A percentile compares a stretch with the other conserved stretches of the same genome.
Evolutionary conservation across 129 eudicot genomes (phyloP).

Genomic region (Lactuca saligna): DNA sequence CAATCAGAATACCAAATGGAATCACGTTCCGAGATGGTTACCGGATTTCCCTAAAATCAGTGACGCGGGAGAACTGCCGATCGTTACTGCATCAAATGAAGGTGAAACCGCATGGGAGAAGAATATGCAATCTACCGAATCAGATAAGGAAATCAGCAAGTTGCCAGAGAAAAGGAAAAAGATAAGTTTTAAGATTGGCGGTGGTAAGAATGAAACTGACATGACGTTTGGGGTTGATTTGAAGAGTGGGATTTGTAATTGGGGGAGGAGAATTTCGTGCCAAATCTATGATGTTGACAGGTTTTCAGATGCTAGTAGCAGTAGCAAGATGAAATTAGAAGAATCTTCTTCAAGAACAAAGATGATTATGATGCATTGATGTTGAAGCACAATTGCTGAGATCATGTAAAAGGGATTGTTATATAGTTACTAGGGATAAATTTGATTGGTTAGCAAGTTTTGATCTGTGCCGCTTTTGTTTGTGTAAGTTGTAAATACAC

Average conservation of each 20-base stretch:
- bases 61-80: constrained; percentile 14
- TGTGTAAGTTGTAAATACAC: not conserved
- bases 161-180: constrained; percentile 41
- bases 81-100: not conserved
- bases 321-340: constrained; percentile 1
- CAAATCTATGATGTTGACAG: constrained; percentile 11
- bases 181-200: constrained; percentile 45
- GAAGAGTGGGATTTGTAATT: constrained; percentile 37
- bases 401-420: not conserved
- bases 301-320: not conserved
- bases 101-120: constrained; percentile 11
- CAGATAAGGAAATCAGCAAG: not conserved
- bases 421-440: not conserved
- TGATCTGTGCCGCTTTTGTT: not conserved
- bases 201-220: constrained; percentile 7
- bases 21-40: constrained; percentile 66
- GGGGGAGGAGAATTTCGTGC: constrained; percentile 45
- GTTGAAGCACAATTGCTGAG: not conserved
- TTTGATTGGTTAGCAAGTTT: not conserved
- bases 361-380: constrained; percentile 16
- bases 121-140: not conserved
- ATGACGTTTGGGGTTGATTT: constrained; percentile 29
- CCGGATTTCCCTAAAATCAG: constrained; percentile 41
- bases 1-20: constrained; percentile 16
- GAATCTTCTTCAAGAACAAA: constrained; percentile 13